Evolutionary conservation across 139 green algal genomes (phyloP).

Genomic region (Tetradesmus lagerheimii): DNA sequence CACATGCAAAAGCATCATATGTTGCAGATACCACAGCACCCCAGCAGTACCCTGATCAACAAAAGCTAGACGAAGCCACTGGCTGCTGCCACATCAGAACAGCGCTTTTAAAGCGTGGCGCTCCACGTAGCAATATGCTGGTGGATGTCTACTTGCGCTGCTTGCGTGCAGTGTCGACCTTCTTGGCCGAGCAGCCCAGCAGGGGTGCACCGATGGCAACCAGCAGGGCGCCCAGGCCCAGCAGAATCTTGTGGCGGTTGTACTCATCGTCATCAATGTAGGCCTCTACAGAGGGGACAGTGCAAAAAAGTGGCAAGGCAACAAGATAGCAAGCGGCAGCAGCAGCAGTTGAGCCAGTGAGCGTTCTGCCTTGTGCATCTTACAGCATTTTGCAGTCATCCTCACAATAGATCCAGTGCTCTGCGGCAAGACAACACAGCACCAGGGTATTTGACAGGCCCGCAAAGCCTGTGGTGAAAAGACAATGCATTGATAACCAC

Average conservation of each 20-base stretch:
- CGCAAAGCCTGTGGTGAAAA: too few species aligned
- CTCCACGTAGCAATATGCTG: too few species aligned
- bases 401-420: background rate
- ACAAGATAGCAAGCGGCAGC: background rate
- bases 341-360: too few species aligned
- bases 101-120: too few species aligned
- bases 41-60: too few species aligned
- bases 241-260: conserved; percentile 20
- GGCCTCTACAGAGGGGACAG: background rate
- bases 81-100: too few species aligned
- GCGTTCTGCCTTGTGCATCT: too few species aligned
- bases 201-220: conserved; percentile 29
- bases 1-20: too few species aligned
- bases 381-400: background rate
- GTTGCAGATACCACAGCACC: too few species aligned
- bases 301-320: background rate
- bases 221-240: conserved; percentile 29
- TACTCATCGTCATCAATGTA: conserved; percentile 42
- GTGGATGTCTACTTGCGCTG: background rate
- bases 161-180: conserved; percentile 40
- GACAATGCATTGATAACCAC: too few species aligned
- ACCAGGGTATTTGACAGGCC: too few species aligned
- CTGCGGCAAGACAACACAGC: background rate
- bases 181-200: conserved; percentile 9
- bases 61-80: too few species aligned